These are phyloP conservation scores for Penicillium decumbens DNA, from an alignment of 2,329 filamentous ascomycete genomes.

Conservation along the genomic window DNA sequence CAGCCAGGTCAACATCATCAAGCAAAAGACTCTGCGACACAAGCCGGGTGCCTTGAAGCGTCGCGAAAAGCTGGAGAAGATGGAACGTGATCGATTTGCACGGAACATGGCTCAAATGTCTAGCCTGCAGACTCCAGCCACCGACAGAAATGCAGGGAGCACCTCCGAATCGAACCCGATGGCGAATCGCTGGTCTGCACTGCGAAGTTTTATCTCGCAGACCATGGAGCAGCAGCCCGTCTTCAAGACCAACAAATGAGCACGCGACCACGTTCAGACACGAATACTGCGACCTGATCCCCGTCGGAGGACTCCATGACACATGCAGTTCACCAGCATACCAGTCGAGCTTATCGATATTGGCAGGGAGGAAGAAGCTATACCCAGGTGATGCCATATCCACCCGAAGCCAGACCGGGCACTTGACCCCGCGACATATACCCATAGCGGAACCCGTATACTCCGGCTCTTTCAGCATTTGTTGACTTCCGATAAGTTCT, in stretches of 20 bases:
- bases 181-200: slow-evolving; percentile 68
- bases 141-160: slow-evolving; percentile 20
- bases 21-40: slow-evolving; percentile 68
- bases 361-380: background rate
- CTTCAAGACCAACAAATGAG: slow-evolving; percentile 50
- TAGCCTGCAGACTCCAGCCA: slow-evolving; percentile 31
- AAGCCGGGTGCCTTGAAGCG: slow-evolving; percentile 75
- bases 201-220: slow-evolving; percentile 76
- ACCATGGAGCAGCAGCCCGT: slow-evolving; percentile 87
- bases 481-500: background rate
- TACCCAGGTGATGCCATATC: background rate
- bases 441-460: background rate
- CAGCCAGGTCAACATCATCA: slow-evolving; percentile 62
- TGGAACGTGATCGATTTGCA: slow-evolving; percentile 79
- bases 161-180: slow-evolving; percentile 34
- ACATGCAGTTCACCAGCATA: background rate
- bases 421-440: background rate
- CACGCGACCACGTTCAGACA: background rate
- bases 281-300: background rate
- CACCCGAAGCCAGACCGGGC: background rate
- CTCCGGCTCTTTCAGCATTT: background rate
- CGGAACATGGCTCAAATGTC: slow-evolving; percentile 74
- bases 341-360: background rate
- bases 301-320: background rate
- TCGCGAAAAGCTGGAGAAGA: slow-evolving; percentile 72